These are phyloP conservation scores for Gossypium bickii DNA, from an alignment of 345 rosid species.

Conservation along the genomic window DNA sequence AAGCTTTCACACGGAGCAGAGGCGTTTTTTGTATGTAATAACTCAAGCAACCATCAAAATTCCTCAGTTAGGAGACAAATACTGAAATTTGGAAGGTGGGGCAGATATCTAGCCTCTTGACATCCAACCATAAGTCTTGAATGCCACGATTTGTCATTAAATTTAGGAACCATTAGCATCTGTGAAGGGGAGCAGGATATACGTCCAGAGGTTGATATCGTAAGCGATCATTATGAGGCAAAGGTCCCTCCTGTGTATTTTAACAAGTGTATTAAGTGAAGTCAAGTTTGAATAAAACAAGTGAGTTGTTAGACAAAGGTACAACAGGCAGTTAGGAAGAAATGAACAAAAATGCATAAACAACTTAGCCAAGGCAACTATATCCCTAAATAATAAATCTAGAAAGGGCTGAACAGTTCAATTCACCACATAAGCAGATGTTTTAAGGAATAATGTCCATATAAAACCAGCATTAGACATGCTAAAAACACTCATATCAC, in stretches of 20 bases:
- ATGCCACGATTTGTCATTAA: neutral
- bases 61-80: neutral
- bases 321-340: neutral
- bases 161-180: slow-evolving; percentile 31
- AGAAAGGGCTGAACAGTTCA: neutral
- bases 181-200: slow-evolving; percentile 77
- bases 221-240: slow-evolving; percentile 59
- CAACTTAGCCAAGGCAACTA: neutral
- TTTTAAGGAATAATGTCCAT: neutral
- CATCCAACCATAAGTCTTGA: neutral
- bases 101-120: neutral
- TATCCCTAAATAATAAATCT: neutral
- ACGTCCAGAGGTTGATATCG: slow-evolving; percentile 71
- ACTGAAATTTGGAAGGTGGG: neutral
- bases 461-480: neutral
- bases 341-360: neutral
- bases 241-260: slow-evolving; percentile 58
- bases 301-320: neutral
- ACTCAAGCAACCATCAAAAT: neutral
- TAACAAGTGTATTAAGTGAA: slow-evolving; percentile 4
- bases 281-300: neutral
- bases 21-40: neutral
- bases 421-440: neutral
- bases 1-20: neutral
- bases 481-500: neutral